Percentiles rank a stretch among this genome's conserved stretches.
Conservation (phyloP, 2,329 filamentous ascomycete genomes). For the Penicillium sclerotigenum region DNA sequence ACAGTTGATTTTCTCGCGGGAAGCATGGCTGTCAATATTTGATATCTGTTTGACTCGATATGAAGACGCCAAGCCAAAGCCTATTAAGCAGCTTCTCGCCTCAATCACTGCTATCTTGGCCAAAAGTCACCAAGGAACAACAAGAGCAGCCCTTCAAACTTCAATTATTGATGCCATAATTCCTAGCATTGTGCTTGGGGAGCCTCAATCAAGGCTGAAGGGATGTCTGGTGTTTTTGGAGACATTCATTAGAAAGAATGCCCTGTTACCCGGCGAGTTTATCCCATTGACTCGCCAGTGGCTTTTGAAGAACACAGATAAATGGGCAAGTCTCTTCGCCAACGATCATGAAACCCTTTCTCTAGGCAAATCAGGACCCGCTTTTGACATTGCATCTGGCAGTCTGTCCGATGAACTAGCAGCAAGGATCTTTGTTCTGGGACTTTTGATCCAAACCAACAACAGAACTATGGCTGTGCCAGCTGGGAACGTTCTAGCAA, state of each 20-base stretch:
- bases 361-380: constrained; percentile 23
- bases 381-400: constrained; percentile 2
- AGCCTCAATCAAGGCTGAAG: constrained; percentile 40
- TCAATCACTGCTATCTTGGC: constrained; percentile 38
- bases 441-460: constrained; percentile 32
- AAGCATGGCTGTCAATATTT: constrained; percentile 42
- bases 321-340: constrained; percentile 34
- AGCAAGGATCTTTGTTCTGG: constrained; percentile 32
- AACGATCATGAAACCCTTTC: constrained; percentile 33
- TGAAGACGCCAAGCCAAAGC: constrained; percentile 44
- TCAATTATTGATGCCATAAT: constrained; percentile 29
- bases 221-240: constrained; percentile 38
- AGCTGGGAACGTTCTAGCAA: constrained; percentile 29
- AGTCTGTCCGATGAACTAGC: constrained; percentile 22
- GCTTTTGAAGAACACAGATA: constrained; percentile 31
- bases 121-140: constrained; percentile 26
- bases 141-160: constrained; percentile 19
- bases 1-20: constrained; percentile 32
- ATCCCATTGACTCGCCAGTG: constrained; percentile 32
- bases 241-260: constrained; percentile 38
- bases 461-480: constrained; percentile 30
- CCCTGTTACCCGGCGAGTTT: constrained; percentile 31
- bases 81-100: constrained; percentile 45
- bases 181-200: constrained; percentile 39
- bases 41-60: constrained; percentile 41